Base-by-base conservation (phyloP, 257 asterid species). In the Cynanchum wilfordii region DNA sequence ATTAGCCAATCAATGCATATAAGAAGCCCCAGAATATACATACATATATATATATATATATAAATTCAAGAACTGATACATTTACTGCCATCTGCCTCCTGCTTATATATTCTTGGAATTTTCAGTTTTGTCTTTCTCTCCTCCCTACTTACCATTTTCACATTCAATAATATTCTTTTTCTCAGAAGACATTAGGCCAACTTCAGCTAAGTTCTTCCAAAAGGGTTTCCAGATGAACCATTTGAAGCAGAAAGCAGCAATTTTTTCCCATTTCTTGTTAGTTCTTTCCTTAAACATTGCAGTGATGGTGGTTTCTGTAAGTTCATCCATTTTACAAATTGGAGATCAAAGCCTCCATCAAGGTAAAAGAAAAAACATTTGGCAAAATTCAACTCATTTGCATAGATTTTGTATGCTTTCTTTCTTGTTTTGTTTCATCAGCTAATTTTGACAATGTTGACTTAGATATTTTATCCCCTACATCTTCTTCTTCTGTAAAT, bases 321-420 rank as follows among this genome's bases (percentile, higher is more conserved):
- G 75, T 67, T 51, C 77, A 55, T 82, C 82, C 27, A 51, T 70
- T 45, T 77, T 91, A 42, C 82, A 80, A 40, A 24, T 75, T 8
- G 87, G 88, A 73, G 78, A 80, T 63, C 81, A 66, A 42, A 64
- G 58, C 70, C 72, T 65, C 74, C 75, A 80, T 29, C 51, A 67
- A 82, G 95, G 96, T 86, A 83, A 80, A 38, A 42, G 19, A 56
- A 10, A 42, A 25, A 56, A 10, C 52, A 27, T 29, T 68, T 44
- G 7, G 6, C n/a, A 29, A 9, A 52, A 52, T 11, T 24, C 52
- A 13, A 51, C 1, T 3, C 50, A 71, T 40, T 29, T 24, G 27
- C 1, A 40, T 49, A 8, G 6, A 15, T 33, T 10, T 42, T 66
- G n/a, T 10, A n/a, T n/a, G n/a, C n/a, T n/a, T n/a, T n/a, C n/a